A percentile compares a stretch with the other conserved stretches of the same genome.
Evolutionary conservation across 495 filamentous ascomycete genomes (phyloP).

Genomic region (Bryoglossum gracile): DNA sequence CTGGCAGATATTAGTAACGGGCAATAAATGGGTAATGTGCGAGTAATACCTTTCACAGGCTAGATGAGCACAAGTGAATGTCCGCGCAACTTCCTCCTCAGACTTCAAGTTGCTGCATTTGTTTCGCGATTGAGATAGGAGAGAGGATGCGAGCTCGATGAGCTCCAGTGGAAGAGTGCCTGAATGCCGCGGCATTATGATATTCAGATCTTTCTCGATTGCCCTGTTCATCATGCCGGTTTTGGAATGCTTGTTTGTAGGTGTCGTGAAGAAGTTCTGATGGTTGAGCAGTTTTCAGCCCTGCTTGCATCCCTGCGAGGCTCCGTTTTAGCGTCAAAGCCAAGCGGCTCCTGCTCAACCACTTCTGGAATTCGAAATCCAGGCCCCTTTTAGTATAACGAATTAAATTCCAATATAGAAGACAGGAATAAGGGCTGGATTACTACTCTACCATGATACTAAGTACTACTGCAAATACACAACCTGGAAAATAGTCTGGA

Average conservation of each 20-base stretch:
- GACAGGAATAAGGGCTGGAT: no score
- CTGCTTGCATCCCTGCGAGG: no score
- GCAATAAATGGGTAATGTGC: background rate
- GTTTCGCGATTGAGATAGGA: constrained; percentile 80
- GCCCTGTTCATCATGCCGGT: constrained; percentile 55
- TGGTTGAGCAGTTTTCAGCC: no score
- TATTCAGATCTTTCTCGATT: constrained; percentile 67
- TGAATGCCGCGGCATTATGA: constrained; percentile 70
- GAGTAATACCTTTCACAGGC: constrained; percentile 69
- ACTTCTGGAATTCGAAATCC: no score
- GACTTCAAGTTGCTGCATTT: constrained; percentile 72
- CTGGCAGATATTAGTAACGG: constrained; percentile 33
- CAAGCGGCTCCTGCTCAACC: no score
- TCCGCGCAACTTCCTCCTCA: constrained; percentile 81
- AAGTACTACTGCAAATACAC: no score
- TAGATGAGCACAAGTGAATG: constrained; percentile 85
- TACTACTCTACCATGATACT: no score
- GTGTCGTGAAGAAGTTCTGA: no score
- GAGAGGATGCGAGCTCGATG: constrained; percentile 64
- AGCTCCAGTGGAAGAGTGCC: constrained; percentile 67
- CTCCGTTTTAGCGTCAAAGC: no score
- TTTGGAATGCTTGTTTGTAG: background rate
- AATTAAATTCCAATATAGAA: no score
- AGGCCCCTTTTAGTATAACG: no score
- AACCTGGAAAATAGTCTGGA: no score